Evolutionary conservation across 768 basidiomycete species (phyloP), one percentile per base, ranked within the genome.

Genomic region (Rhodotorula taiwanensis): DNA sequence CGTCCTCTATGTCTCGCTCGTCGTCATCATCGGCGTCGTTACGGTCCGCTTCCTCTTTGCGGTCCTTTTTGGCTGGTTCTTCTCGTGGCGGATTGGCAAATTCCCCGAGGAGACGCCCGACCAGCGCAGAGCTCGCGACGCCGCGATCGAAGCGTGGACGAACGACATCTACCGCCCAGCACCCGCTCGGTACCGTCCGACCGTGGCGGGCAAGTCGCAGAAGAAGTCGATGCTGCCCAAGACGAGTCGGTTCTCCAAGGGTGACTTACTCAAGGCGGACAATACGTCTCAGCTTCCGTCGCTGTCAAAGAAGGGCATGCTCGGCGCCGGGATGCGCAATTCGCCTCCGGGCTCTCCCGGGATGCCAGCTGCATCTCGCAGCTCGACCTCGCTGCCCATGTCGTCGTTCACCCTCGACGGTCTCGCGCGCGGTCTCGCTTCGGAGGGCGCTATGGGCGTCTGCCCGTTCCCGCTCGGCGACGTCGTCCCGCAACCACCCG

Each of bases 11-110:
- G 81, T 94, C 60, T 97, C 94, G 51, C 85, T 98, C 72, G 82
- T 91, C 69, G 95, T 98, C 82, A 98, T 99, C 75, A 86, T 94
- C 67, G 94, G 94, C 64, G 94, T 98, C 65, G 94, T 98, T 67
- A 81, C 83, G 57, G 91, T 95, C 75, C 88, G 91, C 41, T 99
- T 98, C 78, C 79, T 82, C 70, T 94, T 98, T 91, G 95, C 95
- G 51, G 88, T 95, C 73, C 80, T 94, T 75, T 99, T 98, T 77
- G 82, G 88, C 30, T 99, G 95, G 95, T 98, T 97, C 82, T 87
- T 89, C 76, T 90, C 88, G n/a, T 91, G 88, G 86, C 84, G 84
- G 72, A 80, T 99, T 45, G 95, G 95, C 52, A 87, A 88, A 68
- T 98, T 94, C 81, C 86, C 87, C 66, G 82, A 83, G 43, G 95